Percentiles rank a stretch among this genome's conserved stretches.
phyloP scores from a whole-genome alignment of 441 rosid species.

The Sinapis alba region DNA sequence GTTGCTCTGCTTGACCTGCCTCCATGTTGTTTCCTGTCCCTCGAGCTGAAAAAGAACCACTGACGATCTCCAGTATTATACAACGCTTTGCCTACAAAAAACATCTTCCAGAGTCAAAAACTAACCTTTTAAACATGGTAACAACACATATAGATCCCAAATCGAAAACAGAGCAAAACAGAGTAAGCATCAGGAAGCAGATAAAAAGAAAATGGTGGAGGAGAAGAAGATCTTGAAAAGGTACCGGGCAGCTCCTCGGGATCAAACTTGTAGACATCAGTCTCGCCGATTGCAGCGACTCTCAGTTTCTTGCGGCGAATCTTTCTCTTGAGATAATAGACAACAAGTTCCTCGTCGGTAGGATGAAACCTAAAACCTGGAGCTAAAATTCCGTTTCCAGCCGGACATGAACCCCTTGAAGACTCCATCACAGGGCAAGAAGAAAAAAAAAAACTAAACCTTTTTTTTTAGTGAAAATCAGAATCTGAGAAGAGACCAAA shows the following conservation, averaged over 20 bases:
- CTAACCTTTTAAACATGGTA: background rate
- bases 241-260: conserved; percentile 92
- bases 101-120: background rate
- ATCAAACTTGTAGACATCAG: conserved; percentile 89
- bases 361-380: conserved; percentile 96
- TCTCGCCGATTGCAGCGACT: conserved; percentile 65
- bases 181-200: background rate
- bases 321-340: conserved; percentile 79
- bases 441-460: background rate
- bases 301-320: conserved; percentile 56
- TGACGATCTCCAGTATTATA: conserved; percentile 88
- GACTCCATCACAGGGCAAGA: conserved; percentile 12
- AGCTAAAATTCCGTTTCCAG: conserved; percentile 59
- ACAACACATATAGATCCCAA: background rate
- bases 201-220: background rate
- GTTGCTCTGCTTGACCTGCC: conserved; percentile 85
- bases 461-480: background rate
- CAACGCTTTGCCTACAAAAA: conserved; percentile 56
- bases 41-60: conserved; percentile 84
- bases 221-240: background rate
- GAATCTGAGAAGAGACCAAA: background rate
- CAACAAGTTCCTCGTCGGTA: conserved; percentile 82
- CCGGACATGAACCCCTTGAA: background rate
- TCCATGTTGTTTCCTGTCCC: conserved; percentile 67
- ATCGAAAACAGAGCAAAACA: background rate